Evolutionary conservation across 2,329 filamentous ascomycete genomes (phyloP).

Genomic region (Aspergillus pseudoglaucus): DNA sequence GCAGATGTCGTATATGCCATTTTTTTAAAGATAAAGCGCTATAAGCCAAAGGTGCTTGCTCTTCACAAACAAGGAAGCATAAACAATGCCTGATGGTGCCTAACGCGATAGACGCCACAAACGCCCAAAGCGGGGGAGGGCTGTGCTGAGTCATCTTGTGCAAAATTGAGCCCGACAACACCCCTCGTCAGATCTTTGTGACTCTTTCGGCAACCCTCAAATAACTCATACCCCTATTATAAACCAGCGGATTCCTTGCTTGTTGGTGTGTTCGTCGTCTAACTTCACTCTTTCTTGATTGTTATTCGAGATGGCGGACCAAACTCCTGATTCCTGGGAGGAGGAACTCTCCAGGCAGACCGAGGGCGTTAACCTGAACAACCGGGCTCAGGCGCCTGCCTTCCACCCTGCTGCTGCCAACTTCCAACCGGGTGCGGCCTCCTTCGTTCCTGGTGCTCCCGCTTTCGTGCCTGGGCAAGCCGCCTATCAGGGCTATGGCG

Average conservation of each 20-base stretch:
- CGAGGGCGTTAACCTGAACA: constrained; percentile 69
- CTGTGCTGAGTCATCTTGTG: constrained; percentile 26
- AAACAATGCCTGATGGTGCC: not conserved
- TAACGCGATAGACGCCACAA: constrained; percentile 6
- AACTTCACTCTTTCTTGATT: constrained; percentile 15
- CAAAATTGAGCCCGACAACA: constrained; percentile 20
- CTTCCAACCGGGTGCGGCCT: constrained; percentile 61
- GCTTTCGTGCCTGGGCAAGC: constrained; percentile 66
- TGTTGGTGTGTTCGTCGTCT: constrained; percentile 16
- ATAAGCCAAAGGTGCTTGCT: too few relatives aligned
- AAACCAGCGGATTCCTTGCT: constrained; percentile 6
- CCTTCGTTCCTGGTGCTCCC: constrained; percentile 67
- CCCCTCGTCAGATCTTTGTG: constrained; percentile 18
- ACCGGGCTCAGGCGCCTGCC: constrained; percentile 45
- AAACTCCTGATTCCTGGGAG: constrained; percentile 81
- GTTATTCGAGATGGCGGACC: constrained; percentile 64
- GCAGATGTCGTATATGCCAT: too few relatives aligned
- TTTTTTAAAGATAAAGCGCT: too few relatives aligned
- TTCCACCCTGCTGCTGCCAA: constrained; percentile 60
- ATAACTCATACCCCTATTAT: constrained; percentile 9
- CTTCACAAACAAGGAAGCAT: not conserved
- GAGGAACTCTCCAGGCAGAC: constrained; percentile 77
- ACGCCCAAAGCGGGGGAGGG: constrained; percentile 7
- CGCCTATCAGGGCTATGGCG: constrained; percentile 53
- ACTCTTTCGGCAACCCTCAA: constrained; percentile 2